Conservation (phyloP, 106 monocot genomes). For the Vanilla planifolia region DNA sequence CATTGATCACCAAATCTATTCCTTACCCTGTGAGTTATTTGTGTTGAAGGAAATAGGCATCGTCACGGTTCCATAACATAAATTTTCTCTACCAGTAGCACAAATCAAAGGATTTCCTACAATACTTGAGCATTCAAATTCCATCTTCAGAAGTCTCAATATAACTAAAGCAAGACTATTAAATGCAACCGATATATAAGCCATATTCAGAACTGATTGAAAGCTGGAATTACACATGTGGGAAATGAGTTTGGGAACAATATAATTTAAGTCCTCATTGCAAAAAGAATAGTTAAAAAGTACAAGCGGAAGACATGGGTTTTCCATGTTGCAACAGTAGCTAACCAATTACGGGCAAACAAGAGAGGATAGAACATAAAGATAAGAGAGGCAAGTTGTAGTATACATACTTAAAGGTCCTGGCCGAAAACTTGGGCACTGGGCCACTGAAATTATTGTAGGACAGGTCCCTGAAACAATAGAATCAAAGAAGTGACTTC, state of each 20-base stretch:
- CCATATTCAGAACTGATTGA: too few relatives aligned
- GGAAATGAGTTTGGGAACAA: too few relatives aligned
- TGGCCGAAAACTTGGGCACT: conserved; percentile 41
- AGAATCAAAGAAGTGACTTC: conserved; percentile 1
- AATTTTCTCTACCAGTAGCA: conserved; percentile 20
- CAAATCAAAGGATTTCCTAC: conserved; percentile 28
- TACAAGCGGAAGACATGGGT: too few relatives aligned
- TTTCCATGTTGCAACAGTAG: too few relatives aligned
- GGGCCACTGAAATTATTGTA: conserved; percentile 61
- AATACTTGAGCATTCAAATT: conserved; percentile 17
- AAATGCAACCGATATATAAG: too few relatives aligned
- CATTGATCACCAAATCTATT: background rate
- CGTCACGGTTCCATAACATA: conserved; percentile 19
- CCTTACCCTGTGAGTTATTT: conserved; percentile 20
- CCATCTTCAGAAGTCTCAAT: background rate
- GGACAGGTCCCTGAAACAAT: conserved; percentile 42
- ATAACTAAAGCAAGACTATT: background rate
- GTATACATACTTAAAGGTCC: conserved; percentile 40
- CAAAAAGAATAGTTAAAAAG: too few relatives aligned
- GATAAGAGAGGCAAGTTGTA: background rate
- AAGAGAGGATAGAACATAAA: background rate
- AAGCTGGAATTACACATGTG: too few relatives aligned
- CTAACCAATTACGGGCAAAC: background rate
- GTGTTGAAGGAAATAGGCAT: conserved; percentile 24
- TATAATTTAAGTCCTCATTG: too few relatives aligned